A percentile compares a stretch with the other conserved stretches of the same genome.
These are phyloP conservation scores for Aureobasidium leucospermi DNA, from an alignment of 2,329 filamentous ascomycete genomes.

Conservation along the genomic window DNA sequence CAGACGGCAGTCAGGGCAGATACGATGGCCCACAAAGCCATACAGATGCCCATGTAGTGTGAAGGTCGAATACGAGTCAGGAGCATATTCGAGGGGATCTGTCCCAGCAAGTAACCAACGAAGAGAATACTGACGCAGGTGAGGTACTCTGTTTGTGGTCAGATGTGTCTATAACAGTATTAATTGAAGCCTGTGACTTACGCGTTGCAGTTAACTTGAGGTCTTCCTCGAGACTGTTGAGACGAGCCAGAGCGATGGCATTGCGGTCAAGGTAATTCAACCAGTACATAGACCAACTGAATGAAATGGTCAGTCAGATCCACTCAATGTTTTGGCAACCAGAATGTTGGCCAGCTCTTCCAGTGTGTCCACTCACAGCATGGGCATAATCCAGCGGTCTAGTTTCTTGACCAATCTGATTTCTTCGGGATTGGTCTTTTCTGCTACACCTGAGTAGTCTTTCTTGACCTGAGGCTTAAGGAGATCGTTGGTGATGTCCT, in stretches of 20 bases:
- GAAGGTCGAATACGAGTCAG: conserved; percentile 33
- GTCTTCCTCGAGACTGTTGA: conserved; percentile 58
- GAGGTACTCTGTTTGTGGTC: conserved; percentile 35
- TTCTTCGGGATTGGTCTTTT: conserved; percentile 26
- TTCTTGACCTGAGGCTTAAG: not conserved
- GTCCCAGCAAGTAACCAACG: conserved; percentile 42
- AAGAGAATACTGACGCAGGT: conserved; percentile 53
- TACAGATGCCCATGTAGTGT: conserved; percentile 32
- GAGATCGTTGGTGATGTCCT: conserved; percentile 3
- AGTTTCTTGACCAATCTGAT: conserved; percentile 26
- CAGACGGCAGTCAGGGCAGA: conserved; percentile 29
- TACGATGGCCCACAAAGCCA: conserved; percentile 34
- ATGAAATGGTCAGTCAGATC: conserved; percentile 29
- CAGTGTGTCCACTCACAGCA: not conserved
- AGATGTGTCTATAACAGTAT: conserved; percentile 9
- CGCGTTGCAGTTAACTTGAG: conserved; percentile 40
- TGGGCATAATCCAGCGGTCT: conserved; percentile 24
- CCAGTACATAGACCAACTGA: conserved; percentile 66
- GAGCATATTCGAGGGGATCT: conserved; percentile 41
- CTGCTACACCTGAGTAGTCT: conserved; percentile 26
- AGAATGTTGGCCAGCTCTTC: no score
- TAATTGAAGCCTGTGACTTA: conserved; percentile 46
- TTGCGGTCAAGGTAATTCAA: conserved; percentile 59
- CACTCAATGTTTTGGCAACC: not conserved
- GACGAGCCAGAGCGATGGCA: conserved; percentile 57